A percentile compares a stretch with the other conserved stretches of the same genome.
Evolutionary conservation across 192 early-diverging fungal species (phyloP).

Genomic region (Coemansia sp.): DNA sequence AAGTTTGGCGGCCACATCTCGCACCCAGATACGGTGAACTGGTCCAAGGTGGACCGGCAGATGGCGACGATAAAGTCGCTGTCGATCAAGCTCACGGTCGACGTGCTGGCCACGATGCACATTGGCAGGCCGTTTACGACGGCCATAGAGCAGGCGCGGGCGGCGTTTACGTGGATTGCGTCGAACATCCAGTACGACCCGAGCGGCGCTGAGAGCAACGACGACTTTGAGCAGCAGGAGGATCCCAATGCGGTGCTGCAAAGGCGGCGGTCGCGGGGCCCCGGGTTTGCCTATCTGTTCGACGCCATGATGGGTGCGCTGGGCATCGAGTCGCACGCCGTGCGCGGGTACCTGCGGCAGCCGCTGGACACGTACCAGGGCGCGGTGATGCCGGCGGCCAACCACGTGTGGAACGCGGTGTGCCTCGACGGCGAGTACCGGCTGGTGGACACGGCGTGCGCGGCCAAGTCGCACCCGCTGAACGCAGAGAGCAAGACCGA

Average conservation of each 20-base stretch:
- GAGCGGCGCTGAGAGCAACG: constrained; percentile 39
- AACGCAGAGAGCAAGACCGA: constrained; percentile 45
- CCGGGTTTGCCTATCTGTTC: constrained; percentile 57
- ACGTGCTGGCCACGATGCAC: constrained; percentile 64
- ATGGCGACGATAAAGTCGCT: constrained; percentile 67
- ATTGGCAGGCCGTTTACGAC: constrained; percentile 68
- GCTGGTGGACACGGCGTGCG: constrained; percentile 51
- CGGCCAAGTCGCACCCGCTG: constrained; percentile 48
- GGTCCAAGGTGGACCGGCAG: constrained; percentile 68
- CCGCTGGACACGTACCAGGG: constrained; percentile 54
- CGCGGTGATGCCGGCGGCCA: constrained; percentile 45
- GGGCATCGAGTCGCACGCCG: constrained; percentile 48
- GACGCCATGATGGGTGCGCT: constrained; percentile 53
- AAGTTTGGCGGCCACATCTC: constrained; percentile 51
- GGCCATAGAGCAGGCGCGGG: constrained; percentile 62
- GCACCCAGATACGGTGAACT: constrained; percentile 45
- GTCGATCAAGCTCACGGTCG: constrained; percentile 62
- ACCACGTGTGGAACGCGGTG: constrained; percentile 59
- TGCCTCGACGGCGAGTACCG: constrained; percentile 58
- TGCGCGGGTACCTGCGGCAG: constrained; percentile 56
- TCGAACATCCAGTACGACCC: constrained; percentile 64
- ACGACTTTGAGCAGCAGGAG: constrained; percentile 52
- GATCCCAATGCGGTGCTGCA: constrained; percentile 44
- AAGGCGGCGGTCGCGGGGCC: constrained; percentile 50
- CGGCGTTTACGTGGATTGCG: constrained; percentile 71